Conservation (phyloP, 2,329 filamentous ascomycete genomes). For the Sporothrix dimorphospora region DNA sequence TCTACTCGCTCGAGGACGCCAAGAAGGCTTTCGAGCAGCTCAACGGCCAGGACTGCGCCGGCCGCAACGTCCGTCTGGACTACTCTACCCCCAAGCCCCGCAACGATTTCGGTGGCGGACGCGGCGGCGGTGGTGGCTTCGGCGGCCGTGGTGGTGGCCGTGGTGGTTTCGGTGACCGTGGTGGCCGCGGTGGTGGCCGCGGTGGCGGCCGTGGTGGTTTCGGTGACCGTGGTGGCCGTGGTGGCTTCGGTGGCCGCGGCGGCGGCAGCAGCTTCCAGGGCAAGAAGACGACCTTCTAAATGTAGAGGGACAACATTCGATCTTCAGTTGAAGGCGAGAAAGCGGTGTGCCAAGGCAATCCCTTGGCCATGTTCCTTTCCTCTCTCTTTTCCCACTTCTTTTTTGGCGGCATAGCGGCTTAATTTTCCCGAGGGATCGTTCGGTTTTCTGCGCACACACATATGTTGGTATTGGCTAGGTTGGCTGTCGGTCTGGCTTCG, state of each 20-base stretch:
- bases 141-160: constrained; percentile 53
- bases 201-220: constrained; percentile 59
- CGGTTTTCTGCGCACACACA: constrained; percentile 34
- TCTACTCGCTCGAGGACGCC: constrained; percentile 80
- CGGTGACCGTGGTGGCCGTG: constrained; percentile 57
- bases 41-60: constrained; percentile 65
- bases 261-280: constrained; percentile 69
- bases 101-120: constrained; percentile 52
- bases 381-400: constrained; percentile 14
- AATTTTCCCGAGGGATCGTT: constrained; percentile 46
- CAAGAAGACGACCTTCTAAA: constrained; percentile 69
- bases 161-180: constrained; percentile 62
- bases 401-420: constrained; percentile 7
- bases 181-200: constrained; percentile 53
- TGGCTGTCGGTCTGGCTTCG: constrained; percentile 58
- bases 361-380: not conserved
- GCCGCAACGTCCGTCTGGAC: constrained; percentile 80
- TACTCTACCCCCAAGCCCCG: constrained; percentile 70
- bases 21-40: constrained; percentile 69
- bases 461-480: constrained; percentile 52
- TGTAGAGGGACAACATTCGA: not conserved
- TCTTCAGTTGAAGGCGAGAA: not conserved
- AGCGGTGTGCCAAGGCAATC: not conserved
- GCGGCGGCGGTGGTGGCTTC: constrained; percentile 48
- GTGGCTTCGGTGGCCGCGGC: constrained; percentile 40